phyloP scores from a whole-genome alignment of 108 stramenopile genomes.

The Conticribra guillardii region DNA sequence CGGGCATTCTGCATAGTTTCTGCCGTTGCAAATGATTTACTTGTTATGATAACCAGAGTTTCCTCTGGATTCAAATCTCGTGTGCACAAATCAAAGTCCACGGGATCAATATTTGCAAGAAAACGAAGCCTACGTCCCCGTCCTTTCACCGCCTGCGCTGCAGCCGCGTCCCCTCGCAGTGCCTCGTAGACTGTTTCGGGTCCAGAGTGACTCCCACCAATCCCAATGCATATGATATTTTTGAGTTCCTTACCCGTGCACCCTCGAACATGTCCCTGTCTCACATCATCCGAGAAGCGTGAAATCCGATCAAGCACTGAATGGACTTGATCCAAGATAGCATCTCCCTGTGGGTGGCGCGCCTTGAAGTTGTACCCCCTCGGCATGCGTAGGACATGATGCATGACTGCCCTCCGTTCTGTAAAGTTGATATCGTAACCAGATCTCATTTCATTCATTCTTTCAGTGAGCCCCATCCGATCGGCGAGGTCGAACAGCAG shows the following conservation, averaged over 20 bases:
- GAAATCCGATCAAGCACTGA: constrained; percentile 69
- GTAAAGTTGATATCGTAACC: constrained; percentile 81
- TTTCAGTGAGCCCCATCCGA: constrained; percentile 74
- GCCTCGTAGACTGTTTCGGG: constrained; percentile 96
- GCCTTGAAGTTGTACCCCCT: constrained; percentile 43
- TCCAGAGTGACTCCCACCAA: constrained; percentile 90
- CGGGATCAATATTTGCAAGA: constrained; percentile 97
- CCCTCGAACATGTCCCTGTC: constrained; percentile 70
- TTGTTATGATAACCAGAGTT: constrained; percentile 75
- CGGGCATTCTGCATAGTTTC: constrained; percentile 90
- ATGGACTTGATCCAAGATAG: constrained; percentile 81
- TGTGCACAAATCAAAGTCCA: constrained; percentile 84
- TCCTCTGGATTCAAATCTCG: constrained; percentile 74
- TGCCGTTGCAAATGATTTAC: constrained; percentile 86
- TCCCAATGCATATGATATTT: constrained; percentile 89
- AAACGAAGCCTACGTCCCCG: constrained; percentile 76
- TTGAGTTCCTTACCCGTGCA: constrained; percentile 89
- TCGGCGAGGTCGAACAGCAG: constrained; percentile 92
- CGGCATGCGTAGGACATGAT: constrained; percentile 79
- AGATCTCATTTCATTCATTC: constrained; percentile 72
- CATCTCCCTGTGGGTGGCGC: constrained; percentile 55
- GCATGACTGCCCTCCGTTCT: constrained; percentile 73
- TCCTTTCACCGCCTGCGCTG: constrained; percentile 61
- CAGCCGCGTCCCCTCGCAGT: constrained; percentile 68
- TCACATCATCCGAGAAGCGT: constrained; percentile 74